Conservation (phyloP, 257 asterid genomes). For the Plectranthus barbatus region DNA sequence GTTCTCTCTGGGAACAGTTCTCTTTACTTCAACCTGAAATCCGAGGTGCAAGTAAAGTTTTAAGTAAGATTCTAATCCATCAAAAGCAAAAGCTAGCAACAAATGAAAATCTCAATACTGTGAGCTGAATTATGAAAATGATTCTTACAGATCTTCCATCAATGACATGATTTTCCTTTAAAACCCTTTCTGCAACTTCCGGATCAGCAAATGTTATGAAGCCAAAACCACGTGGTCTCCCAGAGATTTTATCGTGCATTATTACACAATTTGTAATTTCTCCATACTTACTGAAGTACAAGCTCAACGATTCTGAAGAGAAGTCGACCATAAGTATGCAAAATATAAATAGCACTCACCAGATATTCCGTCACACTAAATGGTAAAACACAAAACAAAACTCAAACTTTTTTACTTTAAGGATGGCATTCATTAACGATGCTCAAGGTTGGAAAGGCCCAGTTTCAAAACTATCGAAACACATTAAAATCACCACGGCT, state of each 20-base stretch:
- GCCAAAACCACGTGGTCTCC: conserved; percentile 96
- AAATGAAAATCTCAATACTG: not conserved
- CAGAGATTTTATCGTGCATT: conserved; percentile 83
- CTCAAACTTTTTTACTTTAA: not conserved
- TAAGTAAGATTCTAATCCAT: not conserved
- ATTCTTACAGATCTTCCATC: conserved; percentile 82
- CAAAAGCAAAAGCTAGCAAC: not conserved
- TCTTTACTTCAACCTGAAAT: conserved; percentile 90
- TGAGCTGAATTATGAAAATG: not conserved
- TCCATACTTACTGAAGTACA: conserved; percentile 86
- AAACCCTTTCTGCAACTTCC: conserved; percentile 78
- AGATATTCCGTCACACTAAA: conserved; percentile 5
- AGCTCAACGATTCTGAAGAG: conserved; percentile 66
- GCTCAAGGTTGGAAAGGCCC: not conserved
- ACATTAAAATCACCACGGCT: not conserved
- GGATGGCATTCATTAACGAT: not conserved
- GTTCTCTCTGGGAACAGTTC: conserved; percentile 91
- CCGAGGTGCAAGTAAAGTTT: conserved; percentile 3
- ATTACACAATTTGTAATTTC: conserved; percentile 82
- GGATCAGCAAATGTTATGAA: conserved; percentile 83
- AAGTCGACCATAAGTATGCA: conserved; percentile 5
- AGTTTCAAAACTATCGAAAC: not conserved
- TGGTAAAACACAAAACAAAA: not conserved
- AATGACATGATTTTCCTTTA: conserved; percentile 76
- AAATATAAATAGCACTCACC: not conserved